phyloP scores from a whole-genome alignment of 805 yeast species.

The Suhomyces vadensis region DNA sequence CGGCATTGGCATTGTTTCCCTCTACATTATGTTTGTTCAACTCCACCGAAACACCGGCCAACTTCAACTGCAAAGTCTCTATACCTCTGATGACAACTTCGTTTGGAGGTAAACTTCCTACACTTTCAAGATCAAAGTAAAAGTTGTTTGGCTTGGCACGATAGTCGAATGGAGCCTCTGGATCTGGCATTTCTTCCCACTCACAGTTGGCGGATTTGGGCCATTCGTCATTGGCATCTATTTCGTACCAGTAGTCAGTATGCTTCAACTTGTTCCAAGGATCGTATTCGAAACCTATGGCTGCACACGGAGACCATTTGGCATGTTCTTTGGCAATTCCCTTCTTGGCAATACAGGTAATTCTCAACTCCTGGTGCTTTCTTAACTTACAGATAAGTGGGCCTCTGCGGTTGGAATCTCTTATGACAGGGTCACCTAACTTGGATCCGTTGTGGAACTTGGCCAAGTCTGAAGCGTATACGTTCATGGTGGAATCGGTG shows the following conservation, averaged over 20 bases:
- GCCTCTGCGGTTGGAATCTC: conserved; percentile 76
- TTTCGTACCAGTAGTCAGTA: conserved; percentile 96
- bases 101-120: conserved; percentile 85
- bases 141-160: conserved; percentile 77
- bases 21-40: conserved; percentile 49
- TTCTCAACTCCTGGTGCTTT: conserved; percentile 85
- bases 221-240: conserved; percentile 87
- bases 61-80: conserved; percentile 80
- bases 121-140: conserved; percentile 89
- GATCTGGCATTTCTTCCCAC: conserved; percentile 94
- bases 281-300: conserved; percentile 94
- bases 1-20: conserved; percentile 43
- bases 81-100: conserved; percentile 87
- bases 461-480: conserved; percentile 77
- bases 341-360: conserved; percentile 94
- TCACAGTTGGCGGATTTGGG: conserved; percentile 85
- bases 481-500: conserved; percentile 82
- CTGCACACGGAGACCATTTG: conserved; percentile 97
- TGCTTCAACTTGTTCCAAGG: conserved; percentile 98
- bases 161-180: conserved; percentile 84
- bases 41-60: conserved; percentile 83
- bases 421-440: conserved; percentile 83
- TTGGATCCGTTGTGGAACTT: conserved; percentile 45
- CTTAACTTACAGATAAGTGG: conserved; percentile 88
- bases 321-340: conserved; percentile 98